Evolutionary conservation across 495 filamentous ascomycete genomes (phyloP).

Genomic region (Poronia punctata): DNA sequence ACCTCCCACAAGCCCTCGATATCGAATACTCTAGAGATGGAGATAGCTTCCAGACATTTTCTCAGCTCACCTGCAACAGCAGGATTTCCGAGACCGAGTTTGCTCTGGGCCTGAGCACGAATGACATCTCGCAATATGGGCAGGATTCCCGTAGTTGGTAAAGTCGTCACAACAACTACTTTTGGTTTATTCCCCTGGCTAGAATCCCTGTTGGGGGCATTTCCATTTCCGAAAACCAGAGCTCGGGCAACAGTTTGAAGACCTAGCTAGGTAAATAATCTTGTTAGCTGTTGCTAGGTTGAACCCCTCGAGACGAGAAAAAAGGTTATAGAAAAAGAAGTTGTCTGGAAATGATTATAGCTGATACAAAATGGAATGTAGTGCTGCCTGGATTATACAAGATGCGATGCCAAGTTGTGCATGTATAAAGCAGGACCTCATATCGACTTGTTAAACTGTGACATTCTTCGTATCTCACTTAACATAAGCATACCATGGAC

Average conservation of each 20-base stretch:
- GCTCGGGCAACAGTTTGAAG: slow-evolving; percentile 30
- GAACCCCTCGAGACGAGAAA: too few relatives aligned
- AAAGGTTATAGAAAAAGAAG: neutral
- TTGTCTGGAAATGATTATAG: too few relatives aligned
- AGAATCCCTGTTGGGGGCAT: neutral
- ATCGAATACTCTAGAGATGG: slow-evolving; percentile 54
- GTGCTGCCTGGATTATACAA: too few relatives aligned
- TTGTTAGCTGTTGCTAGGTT: neutral
- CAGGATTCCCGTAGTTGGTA: slow-evolving; percentile 24
- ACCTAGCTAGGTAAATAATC: slow-evolving; percentile 24
- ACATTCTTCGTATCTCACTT: too few relatives aligned
- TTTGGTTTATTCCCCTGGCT: slow-evolving; percentile 1
- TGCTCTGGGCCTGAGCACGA: slow-evolving; percentile 15
- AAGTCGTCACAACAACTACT: slow-evolving; percentile 31
- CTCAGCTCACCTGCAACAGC: slow-evolving; percentile 13
- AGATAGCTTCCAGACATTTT: slow-evolving; percentile 41
- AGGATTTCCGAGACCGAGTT: slow-evolving; percentile 10
- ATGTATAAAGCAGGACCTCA: too few relatives aligned
- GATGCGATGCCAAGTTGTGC: too few relatives aligned
- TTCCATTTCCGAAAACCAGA: slow-evolving; percentile 9
- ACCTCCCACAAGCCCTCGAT: slow-evolving; percentile 52
- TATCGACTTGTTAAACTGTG: too few relatives aligned
- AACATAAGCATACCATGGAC: too few relatives aligned
- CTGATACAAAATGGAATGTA: too few relatives aligned
- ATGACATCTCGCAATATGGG: slow-evolving; percentile 28